Evolutionary conservation across 2,329 filamentous ascomycete species (phyloP), one percentile per base, ranked within the genome.

Genomic region (Exophiala dermatitidis): DNA sequence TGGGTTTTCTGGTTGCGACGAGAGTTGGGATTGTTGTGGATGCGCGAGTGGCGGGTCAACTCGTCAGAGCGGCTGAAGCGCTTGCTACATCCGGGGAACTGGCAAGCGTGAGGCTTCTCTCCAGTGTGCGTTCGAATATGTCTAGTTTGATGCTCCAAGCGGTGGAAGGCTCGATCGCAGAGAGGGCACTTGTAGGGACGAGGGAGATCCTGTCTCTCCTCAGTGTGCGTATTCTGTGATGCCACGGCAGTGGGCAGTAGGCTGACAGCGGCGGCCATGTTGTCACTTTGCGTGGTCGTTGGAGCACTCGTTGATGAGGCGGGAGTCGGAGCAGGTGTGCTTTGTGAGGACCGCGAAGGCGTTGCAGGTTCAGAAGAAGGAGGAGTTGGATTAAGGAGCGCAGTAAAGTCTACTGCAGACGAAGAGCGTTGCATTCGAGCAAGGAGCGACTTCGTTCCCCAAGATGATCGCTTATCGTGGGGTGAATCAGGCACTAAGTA

Each of bases 1-100:
- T 83, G 77, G 56, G 83, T 82, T 77, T 95, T 95, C 78, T 95
- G 94, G 62, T 89, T 90, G 67, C 91, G 79, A 68, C 93, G 81
- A 53, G 90, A 96, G 78, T 97, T 97, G 54, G 93, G 91, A 74
- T 97, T 98, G 82, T 88, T 96, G 81, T 98, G 91, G 75, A 98
- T 98, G 70, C 91, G 83, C 69, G 91, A 96, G 74, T 98, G 91
- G 57, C 91, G 85, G 58, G 93, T 98, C 63, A 98, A 79, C 74
- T 98, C 91, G 68, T 98, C 91, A 8, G 91, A 96, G 60, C 91
- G 85, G 60, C 88, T 95, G 76, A 98, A 97, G 66, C 91, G 88
- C 75, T 97, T 97, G 64, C 88, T 91, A 82, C 91, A 97, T 64
- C 90, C 90, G 3, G 89, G 90, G 67, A 91, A 96, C 69, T 88